Conservation (phyloP, 2,329 filamentous ascomycete genomes). For the Chaetomium sp. region DNA sequence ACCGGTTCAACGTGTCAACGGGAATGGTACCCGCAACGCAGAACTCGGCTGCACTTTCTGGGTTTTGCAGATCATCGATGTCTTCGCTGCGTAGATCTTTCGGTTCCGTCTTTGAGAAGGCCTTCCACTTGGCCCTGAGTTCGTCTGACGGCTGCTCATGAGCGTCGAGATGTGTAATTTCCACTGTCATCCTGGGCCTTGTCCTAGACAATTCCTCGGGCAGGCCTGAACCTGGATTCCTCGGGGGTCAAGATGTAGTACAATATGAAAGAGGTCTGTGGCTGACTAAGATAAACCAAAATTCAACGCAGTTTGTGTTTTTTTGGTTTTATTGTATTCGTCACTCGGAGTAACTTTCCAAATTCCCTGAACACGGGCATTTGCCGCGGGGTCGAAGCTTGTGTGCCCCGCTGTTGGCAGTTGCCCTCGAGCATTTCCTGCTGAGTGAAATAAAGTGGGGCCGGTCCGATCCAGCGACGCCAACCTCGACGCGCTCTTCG, state of each 20-base stretch:
- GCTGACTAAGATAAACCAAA: not conserved
- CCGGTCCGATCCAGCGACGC: conserved; percentile 16
- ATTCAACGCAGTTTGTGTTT: not conserved
- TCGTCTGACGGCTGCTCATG: conserved; percentile 74
- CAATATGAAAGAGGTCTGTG: not conserved
- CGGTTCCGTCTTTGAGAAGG: conserved; percentile 63
- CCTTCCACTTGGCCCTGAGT: conserved; percentile 74
- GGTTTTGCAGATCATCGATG: conserved; percentile 55
- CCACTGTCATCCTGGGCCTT: conserved; percentile 41
- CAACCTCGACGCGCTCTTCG: conserved; percentile 28
- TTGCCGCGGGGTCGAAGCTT: not conserved
- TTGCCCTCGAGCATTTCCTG: not conserved
- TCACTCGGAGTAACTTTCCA: not conserved
- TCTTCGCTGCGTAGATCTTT: conserved; percentile 56
- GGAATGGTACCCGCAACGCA: conserved; percentile 49
- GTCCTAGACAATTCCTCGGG: not conserved
- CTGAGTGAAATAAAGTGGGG: conserved; percentile 18
- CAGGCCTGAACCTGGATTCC: no score
- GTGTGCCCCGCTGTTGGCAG: not conserved
- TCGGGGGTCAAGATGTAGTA: no score
- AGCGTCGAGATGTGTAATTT: conserved; percentile 64
- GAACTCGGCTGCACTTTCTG: conserved; percentile 49
- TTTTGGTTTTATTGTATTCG: not conserved
- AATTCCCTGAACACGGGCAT: not conserved
- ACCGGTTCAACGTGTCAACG: conserved; percentile 45